Evolutionary conservation across 2,329 filamentous ascomycete species (phyloP).

Genomic region (Neurospora sp.): DNA sequence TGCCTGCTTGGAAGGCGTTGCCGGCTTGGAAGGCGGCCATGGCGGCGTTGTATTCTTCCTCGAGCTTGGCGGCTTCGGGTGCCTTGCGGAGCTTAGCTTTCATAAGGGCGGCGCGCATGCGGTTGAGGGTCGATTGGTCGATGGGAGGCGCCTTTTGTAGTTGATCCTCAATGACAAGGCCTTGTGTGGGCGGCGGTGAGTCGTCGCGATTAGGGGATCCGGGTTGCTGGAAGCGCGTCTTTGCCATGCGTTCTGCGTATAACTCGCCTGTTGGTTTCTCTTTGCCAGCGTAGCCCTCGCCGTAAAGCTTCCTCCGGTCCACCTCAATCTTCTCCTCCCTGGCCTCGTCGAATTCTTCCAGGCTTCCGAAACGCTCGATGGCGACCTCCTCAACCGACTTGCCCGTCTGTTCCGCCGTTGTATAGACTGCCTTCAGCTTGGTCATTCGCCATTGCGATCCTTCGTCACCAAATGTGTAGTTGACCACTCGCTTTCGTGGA

Average conservation of each 20-base stretch:
- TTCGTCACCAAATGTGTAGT: slow-evolving; percentile 79
- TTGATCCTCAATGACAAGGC: slow-evolving; percentile 45
- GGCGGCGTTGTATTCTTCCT: slow-evolving; percentile 74
- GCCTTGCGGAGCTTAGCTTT: slow-evolving; percentile 81
- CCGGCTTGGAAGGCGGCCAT: slow-evolving; percentile 44
- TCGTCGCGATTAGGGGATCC: slow-evolving; percentile 8
- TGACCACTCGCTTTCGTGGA: slow-evolving; percentile 50
- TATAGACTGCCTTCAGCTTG: slow-evolving; percentile 79
- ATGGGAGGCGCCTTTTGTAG: slow-evolving; percentile 41
- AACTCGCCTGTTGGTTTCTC: slow-evolving; percentile 82
- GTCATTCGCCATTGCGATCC: slow-evolving; percentile 96
- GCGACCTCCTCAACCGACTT: slow-evolving; percentile 74
- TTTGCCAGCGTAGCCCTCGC: slow-evolving; percentile 72
- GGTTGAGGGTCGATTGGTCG: slow-evolving; percentile 75
- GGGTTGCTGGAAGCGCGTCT: slow-evolving; percentile 30
- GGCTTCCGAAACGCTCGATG: slow-evolving; percentile 65
- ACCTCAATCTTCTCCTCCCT: slow-evolving; percentile 88
- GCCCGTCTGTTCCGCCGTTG: slow-evolving; percentile 62
- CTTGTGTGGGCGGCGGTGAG: slow-evolving; percentile 35
- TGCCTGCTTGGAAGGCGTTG: slow-evolving; percentile 22
- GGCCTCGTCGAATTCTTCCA: slow-evolving; percentile 83
- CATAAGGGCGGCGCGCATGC: slow-evolving; percentile 88
- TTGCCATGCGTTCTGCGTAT: slow-evolving; percentile 63
- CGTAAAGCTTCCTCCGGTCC: slow-evolving; percentile 73
- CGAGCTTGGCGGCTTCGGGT: slow-evolving; percentile 64